A percentile compares a stretch with the other conserved stretches of the same genome.
Conservation (phyloP, 2,329 filamentous ascomycete species). For the Fusarium sacchari region DNA sequence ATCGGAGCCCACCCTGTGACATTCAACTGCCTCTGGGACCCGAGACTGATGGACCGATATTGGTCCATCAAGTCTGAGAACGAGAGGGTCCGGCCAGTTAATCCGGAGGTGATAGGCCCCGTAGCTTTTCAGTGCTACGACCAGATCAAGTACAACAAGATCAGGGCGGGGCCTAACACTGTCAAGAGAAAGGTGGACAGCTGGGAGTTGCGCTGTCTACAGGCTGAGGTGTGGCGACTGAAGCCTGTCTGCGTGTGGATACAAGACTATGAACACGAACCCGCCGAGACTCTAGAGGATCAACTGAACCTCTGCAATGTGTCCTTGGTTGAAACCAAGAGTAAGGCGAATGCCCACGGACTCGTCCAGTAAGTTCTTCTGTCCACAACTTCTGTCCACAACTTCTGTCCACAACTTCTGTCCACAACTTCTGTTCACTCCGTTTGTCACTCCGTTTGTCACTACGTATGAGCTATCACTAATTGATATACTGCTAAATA, state of each 20-base stretch:
- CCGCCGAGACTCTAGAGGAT: background rate
- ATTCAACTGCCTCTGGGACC: constrained; percentile 3
- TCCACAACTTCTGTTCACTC: background rate
- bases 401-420: background rate
- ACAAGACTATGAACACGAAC: background rate
- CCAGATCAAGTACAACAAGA: background rate
- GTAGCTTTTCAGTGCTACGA: background rate
- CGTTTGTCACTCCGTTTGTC: background rate
- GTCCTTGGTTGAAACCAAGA: background rate
- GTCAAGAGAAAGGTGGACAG: background rate
- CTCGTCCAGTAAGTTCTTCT: background rate
- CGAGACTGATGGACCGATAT: constrained; percentile 1
- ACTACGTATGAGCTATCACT: background rate
- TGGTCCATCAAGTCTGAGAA: constrained; percentile 9
- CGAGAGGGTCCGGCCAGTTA: background rate
- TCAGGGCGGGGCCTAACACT: too few species aligned
- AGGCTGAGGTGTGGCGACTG: background rate
- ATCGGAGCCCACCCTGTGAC: background rate
- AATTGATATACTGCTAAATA: background rate
- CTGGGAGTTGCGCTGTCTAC: constrained; percentile 9
- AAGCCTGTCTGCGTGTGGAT: constrained; percentile 1
- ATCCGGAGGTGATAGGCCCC: background rate
- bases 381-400: background rate
- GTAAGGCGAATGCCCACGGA: background rate
- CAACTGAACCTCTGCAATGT: background rate